phyloP scores from a whole-genome alignment of 192 early-diverging fungal genomes.

The Coemansia umbellata region DNA sequence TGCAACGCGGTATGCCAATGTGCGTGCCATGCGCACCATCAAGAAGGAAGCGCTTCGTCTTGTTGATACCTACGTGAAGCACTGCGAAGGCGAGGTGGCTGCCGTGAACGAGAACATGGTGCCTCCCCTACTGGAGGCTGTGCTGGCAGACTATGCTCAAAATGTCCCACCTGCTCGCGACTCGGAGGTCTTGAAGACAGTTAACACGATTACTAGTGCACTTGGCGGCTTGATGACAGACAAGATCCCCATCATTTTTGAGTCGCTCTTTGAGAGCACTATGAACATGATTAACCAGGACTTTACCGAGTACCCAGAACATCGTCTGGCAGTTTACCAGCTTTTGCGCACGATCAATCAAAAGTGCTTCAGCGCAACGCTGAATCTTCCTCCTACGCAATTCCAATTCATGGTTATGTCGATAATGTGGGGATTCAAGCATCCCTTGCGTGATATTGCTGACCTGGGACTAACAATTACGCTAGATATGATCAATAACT shows the following conservation, averaged over 20 bases:
- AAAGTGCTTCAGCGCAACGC: slow-evolving; percentile 89
- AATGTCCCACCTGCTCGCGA: slow-evolving; percentile 89
- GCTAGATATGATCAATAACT: slow-evolving; percentile 84
- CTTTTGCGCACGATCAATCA: slow-evolving; percentile 87
- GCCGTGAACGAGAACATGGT: slow-evolving; percentile 81
- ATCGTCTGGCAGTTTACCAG: slow-evolving; percentile 92
- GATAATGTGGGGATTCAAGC: slow-evolving; percentile 98
- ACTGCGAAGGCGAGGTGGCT: slow-evolving; percentile 79
- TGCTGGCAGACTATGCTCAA: slow-evolving; percentile 82
- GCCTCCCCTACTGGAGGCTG: slow-evolving; percentile 85
- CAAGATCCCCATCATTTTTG: slow-evolving; percentile 81
- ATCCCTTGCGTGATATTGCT: slow-evolving; percentile 96
- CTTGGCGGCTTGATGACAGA: slow-evolving; percentile 78
- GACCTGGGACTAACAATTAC: slow-evolving; percentile 87
- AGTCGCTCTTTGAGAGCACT: slow-evolving; percentile 94
- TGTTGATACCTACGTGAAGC: slow-evolving; percentile 87
- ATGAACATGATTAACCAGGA: slow-evolving; percentile 99
- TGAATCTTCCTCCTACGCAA: slow-evolving; percentile 75
- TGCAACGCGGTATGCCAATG: slow-evolving; percentile 86
- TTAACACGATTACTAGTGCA: slow-evolving; percentile 80
- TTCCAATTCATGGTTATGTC: slow-evolving; percentile 94
- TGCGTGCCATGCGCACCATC: slow-evolving; percentile 88
- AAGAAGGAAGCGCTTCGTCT: slow-evolving; percentile 94
- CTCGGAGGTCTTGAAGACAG: slow-evolving; percentile 89
- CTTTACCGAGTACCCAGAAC: slow-evolving; percentile 96